phyloP scores from a whole-genome alignment of 192 early-diverging fungal species.

The Spizellomyces sp. region DNA sequence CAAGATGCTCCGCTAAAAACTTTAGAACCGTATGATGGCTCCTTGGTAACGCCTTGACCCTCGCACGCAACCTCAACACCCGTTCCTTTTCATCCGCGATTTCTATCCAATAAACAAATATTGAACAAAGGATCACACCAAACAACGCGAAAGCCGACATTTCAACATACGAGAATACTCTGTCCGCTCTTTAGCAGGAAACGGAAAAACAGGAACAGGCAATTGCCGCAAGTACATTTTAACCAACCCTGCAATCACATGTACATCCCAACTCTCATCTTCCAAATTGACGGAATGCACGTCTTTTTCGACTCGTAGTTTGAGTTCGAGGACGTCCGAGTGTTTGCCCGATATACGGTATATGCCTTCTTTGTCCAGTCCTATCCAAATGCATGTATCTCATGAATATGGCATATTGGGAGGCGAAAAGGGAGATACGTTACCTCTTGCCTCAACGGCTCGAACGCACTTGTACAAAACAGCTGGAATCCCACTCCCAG shows the following conservation, averaged over 20 bases:
- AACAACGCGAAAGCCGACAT: not conserved
- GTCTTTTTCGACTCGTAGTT: constrained; percentile 27
- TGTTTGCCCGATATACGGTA: constrained; percentile 41
- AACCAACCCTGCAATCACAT: constrained; percentile 61
- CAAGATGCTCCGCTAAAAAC: constrained; percentile 57
- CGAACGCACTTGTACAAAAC: constrained; percentile 29
- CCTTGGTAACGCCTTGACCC: constrained; percentile 44
- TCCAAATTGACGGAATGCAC: constrained; percentile 22
- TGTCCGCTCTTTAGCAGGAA: constrained; percentile 52
- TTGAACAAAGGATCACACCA: not conserved
- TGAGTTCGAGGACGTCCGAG: constrained; percentile 34
- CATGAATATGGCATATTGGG: not conserved
- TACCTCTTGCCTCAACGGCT: constrained; percentile 40
- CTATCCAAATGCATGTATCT: constrained; percentile 27
- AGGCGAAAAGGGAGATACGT: too few species aligned
- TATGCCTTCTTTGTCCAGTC: constrained; percentile 39
- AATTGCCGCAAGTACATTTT: constrained; percentile 70
- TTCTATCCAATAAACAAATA: constrained; percentile 23
- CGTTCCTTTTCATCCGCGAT: constrained; percentile 45
- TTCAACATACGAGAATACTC: constrained; percentile 55
- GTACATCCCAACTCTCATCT: constrained; percentile 53
- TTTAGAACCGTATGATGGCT: constrained; percentile 59
- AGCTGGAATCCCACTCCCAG: constrained; percentile 19
- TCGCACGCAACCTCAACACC: constrained; percentile 37
- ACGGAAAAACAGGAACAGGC: constrained; percentile 62